Evolutionary conservation across 1,284 basidiomycete species (phyloP), one percentile per base, ranked within the genome.

Genomic region (Sutorius eximius): DNA sequence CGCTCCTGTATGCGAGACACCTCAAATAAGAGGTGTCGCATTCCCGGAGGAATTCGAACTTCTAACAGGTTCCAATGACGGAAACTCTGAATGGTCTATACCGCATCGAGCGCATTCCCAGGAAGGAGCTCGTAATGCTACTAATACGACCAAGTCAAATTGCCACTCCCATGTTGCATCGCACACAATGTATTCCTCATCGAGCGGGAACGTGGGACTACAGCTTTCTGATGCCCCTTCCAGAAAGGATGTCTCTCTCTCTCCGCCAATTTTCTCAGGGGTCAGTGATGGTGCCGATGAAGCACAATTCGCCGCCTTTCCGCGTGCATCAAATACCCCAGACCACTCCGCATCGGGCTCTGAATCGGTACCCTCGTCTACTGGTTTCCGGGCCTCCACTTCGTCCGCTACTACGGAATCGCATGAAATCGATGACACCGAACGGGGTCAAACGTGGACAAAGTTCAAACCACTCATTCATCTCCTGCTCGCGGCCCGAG

Each of bases 401-500:
- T 51, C 56, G 38, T 42, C 44, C n/a, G 36, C 52, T 16, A 22
- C 51, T 32, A 30, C 44, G 29, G 50, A 38, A 20, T 45, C 46
- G 36, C 34, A 41, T 16, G 47, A 56, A 45, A 37, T 6, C 16
- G 55, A 59, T 45, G 54, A 58, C 48, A 49, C 6, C 42, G 51
- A 42, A 46, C 48, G 16, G 12, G 41, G 11, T 12, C 49, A 59
- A 53, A 49, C 50, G 9, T 58, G 59, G 59, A 29, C 45, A 37
- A 53, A 49, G 53, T 71, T 71, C 32, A 47, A 46, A 38, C 59
- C 59, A 42, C 61, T 73, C 49, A 55, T 72, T 37, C 34, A 59
- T 15, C 41, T 60, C 47, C 48, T 72, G 71, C 61, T 73, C 68
- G 49, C 55, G 33, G 59, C 55, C 38, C 52, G 18, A 13, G 55